Conservation (phyloP, 768 basidiomycete species). For the Pholiota molesta region DNA sequence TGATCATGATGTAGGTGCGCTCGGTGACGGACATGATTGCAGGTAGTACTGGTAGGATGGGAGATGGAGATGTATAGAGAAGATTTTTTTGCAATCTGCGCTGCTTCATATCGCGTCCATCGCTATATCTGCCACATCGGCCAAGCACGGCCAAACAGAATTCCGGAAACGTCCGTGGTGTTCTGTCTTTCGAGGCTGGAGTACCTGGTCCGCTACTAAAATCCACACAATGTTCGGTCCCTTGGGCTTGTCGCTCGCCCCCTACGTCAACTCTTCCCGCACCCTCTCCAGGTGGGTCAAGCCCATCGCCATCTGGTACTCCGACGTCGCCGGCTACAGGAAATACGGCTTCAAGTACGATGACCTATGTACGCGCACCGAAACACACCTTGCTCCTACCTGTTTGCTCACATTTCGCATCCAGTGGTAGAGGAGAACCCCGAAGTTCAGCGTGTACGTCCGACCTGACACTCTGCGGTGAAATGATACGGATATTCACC, state of each 20-base stretch:
- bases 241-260: constrained; percentile 76
- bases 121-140: constrained; percentile 33
- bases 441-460: constrained; percentile 75
- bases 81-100: neutral
- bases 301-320: constrained; percentile 85
- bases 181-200: constrained; percentile 7
- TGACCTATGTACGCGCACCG: constrained; percentile 76
- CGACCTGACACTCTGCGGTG: neutral
- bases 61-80: constrained; percentile 26
- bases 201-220: constrained; percentile 14
- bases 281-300: constrained; percentile 69
- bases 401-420: constrained; percentile 12
- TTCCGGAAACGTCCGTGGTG: constrained; percentile 42
- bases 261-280: constrained; percentile 69
- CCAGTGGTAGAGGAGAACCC: constrained; percentile 76
- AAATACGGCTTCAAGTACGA: constrained; percentile 91
- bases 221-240: constrained; percentile 52
- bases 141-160: constrained; percentile 49
- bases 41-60: constrained; percentile 8
- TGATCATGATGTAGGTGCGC: constrained; percentile 99
- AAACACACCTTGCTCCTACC: constrained; percentile 14
- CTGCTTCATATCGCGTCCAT: constrained; percentile 29
- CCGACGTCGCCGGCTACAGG: constrained; percentile 79
- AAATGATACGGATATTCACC: neutral
- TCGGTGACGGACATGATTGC: constrained; percentile 70